Conservation (phyloP, 2,329 filamentous ascomycete genomes). For the Apiospora malaysiana region DNA sequence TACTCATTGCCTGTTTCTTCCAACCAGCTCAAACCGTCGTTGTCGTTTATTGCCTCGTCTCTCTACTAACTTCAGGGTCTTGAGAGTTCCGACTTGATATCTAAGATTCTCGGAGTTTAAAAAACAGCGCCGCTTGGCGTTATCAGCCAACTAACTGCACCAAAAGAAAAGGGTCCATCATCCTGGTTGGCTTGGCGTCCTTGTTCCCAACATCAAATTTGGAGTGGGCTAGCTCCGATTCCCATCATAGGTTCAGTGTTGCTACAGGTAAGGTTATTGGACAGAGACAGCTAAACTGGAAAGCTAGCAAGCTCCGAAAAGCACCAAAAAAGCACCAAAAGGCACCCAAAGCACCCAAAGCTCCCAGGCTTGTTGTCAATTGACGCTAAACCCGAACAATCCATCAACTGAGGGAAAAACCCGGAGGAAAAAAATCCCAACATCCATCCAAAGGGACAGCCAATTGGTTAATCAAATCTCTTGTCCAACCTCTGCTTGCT, state of each 20-base stretch:
- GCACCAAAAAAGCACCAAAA: neutral
- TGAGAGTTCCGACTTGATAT: neutral
- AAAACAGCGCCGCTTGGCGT: neutral
- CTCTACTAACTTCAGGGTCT: neutral
- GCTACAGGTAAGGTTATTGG: neutral
- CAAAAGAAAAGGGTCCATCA: neutral
- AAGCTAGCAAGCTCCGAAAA: neutral
- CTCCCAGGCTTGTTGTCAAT: neutral
- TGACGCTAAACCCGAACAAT: slow-evolving; percentile 18
- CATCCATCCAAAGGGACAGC: neutral
- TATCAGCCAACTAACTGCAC: neutral
- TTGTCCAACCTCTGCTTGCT: slow-evolving; percentile 8
- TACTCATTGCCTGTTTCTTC: neutral
- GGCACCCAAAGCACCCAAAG: neutral
- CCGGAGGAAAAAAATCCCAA: slow-evolving; percentile 21
- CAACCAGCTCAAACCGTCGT: neutral
- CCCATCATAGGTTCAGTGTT: neutral
- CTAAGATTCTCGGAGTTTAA: neutral
- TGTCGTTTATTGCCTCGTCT: neutral
- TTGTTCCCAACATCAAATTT: slow-evolving; percentile 8
- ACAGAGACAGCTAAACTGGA: no score
- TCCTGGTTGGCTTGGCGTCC: slow-evolving; percentile 1
- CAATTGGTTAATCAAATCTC: slow-evolving; percentile 18
- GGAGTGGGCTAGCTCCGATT: neutral
- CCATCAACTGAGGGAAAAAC: slow-evolving; percentile 13